A percentile compares a stretch with the other conserved stretches of the same genome.
phyloP scores from a whole-genome alignment of 1,284 basidiomycete genomes.

The Abortiporus biennis region DNA sequence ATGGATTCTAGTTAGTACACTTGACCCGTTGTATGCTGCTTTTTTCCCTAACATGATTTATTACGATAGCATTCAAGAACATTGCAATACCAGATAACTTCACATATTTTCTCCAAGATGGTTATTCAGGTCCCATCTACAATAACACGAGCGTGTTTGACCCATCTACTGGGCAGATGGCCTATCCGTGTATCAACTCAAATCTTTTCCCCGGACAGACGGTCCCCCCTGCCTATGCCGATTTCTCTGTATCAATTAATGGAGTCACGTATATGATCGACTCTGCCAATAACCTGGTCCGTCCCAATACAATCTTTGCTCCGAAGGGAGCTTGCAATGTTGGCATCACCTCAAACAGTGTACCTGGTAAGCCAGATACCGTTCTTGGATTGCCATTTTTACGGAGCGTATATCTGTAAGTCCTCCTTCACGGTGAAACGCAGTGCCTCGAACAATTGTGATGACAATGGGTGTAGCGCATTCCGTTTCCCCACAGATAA shows the following conservation, averaged over 20 bases:
- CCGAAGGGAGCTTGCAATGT: slow-evolving; percentile 3
- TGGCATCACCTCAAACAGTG: background rate
- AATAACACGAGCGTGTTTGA: slow-evolving; percentile 1
- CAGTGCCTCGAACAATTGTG: background rate
- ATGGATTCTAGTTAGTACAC: slow-evolving; percentile 2
- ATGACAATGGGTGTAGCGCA: background rate
- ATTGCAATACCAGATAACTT: slow-evolving; percentile 4
- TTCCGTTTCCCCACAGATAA: slow-evolving; percentile 5
- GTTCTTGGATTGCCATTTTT: slow-evolving; percentile 5
- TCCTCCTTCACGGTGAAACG: background rate
- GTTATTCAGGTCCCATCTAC: slow-evolving; percentile 3
- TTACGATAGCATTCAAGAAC: background rate
- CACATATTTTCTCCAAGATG: background rate
- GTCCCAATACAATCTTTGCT: background rate
- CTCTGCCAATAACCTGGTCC: background rate
- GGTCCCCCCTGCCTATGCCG: slow-evolving; percentile 1
- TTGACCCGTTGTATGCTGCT: background rate
- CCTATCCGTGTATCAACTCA: background rate
- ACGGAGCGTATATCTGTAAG: slow-evolving; percentile 5
- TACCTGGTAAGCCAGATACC: background rate
- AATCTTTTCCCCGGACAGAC: background rate
- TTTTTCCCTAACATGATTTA: background rate
- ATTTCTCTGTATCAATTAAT: slow-evolving; percentile 3
- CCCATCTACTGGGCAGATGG: background rate
- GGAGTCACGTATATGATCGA: slow-evolving; percentile 7